These are phyloP conservation scores for Inonotus hispidus DNA, from an alignment of 1,284 basidiomycete species.

Conservation along the genomic window DNA sequence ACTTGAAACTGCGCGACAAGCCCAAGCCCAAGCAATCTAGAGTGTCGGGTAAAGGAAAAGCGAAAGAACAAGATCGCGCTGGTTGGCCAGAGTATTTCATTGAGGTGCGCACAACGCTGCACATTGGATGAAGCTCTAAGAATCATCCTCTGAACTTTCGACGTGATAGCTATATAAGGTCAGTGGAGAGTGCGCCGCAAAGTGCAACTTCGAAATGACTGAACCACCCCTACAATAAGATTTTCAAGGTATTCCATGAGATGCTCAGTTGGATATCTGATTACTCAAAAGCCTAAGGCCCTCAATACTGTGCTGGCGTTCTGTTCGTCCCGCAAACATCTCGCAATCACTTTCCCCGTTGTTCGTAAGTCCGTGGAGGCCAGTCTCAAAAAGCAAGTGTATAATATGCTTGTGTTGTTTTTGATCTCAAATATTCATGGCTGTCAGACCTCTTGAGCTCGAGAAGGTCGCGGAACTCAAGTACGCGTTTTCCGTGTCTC, in stretches of 20 bases:
- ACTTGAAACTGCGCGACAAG: not conserved
- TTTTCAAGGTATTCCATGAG: slow-evolving; percentile 23
- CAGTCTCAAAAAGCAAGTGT: slow-evolving; percentile 61
- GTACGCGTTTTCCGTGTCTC: slow-evolving; percentile 35
- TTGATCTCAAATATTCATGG: not conserved
- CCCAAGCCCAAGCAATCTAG: slow-evolving; percentile 3
- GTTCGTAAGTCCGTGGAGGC: slow-evolving; percentile 76
- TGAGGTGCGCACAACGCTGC: slow-evolving; percentile 19
- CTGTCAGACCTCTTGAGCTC: slow-evolving; percentile 69
- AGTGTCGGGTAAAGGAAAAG: slow-evolving; percentile 21
- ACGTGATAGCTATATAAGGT: slow-evolving; percentile 13
- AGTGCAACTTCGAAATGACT: not conserved
- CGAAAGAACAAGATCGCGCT: slow-evolving; percentile 18
- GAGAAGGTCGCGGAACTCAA: slow-evolving; percentile 81
- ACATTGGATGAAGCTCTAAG: not conserved
- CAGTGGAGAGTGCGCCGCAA: not conserved
- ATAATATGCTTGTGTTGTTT: not conserved
- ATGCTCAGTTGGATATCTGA: slow-evolving; percentile 23
- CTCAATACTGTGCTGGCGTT: slow-evolving; percentile 90
- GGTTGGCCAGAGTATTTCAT: slow-evolving; percentile 26
- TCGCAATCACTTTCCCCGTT: slow-evolving; percentile 77
- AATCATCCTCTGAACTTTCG: not conserved
- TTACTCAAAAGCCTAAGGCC: slow-evolving; percentile 43
- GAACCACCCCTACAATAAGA: slow-evolving; percentile 11
- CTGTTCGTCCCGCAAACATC: slow-evolving; percentile 75